Base-by-base conservation (phyloP, 2,329 filamentous ascomycete species). In the Alternaria ethzedia region DNA sequence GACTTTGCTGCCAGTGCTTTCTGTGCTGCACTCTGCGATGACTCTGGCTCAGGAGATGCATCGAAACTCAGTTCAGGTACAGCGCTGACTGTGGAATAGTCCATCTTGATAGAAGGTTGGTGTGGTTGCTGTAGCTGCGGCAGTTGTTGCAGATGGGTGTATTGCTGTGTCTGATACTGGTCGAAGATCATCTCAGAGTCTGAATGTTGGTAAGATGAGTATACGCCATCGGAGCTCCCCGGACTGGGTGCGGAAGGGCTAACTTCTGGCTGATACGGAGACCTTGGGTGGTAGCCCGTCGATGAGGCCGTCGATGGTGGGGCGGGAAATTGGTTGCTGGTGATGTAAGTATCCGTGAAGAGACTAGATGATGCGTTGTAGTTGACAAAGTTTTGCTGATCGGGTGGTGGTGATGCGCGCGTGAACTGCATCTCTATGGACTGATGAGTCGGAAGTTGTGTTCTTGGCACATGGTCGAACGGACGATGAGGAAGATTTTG, bases 221-320 rank as follows among this genome's bases (percentile, higher is more conserved):
- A 67, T 46, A 73, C 67, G 47, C 68, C 69, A 25, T 79, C 75
- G 13, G 76, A 78, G 26, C 75, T 72, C 49, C 73, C 65, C 4
- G 75, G 75, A 59, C 77, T 79, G 43, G 69, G 70, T 30, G 64
- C 70, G 25, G 76, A 73, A 28, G 76, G 73, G 46, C 76, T 78
- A 13, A 69, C 59, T 15, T 64, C 59, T 44, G 63, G 63, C 50
- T 76, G 70, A 44, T 69, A 71, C 11, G 71, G 69, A 9, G 68
- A 69, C 23, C 62, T 62, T 17, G 66, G 49, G 15, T 67, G 62
- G 15, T 71, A 63, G 4, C 69, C 68, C 32, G 68, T 64, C 25
- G 74, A 70, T 0, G 74, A 75, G 17, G 66, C 60, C 11, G 64
- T 70, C 26, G 75, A 69, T 26, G 75, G 73, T 36, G 69, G 59